Evolutionary conservation across 2,329 filamentous ascomycete genomes (phyloP).

Genomic region (Botryotinia calthae): DNA sequence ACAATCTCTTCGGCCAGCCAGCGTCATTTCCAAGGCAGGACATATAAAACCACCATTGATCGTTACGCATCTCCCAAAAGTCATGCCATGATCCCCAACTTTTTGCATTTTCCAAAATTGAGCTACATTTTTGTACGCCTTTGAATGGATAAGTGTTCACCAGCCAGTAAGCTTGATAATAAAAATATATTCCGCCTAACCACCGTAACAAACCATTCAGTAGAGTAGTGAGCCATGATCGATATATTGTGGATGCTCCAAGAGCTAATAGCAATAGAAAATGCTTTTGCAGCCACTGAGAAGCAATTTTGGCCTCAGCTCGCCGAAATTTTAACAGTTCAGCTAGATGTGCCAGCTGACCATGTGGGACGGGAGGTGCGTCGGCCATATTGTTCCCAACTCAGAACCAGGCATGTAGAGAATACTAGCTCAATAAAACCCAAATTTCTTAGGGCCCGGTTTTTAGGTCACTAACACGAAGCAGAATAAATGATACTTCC

Average conservation of each 20-base stretch:
- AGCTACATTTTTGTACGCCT: not conserved
- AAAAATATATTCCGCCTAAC: conserved; percentile 8
- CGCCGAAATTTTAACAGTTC: not conserved
- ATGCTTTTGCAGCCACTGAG: not conserved
- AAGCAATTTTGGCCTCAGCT: not conserved
- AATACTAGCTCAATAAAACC: not conserved
- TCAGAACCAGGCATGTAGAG: not conserved
- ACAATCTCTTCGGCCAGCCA: not conserved
- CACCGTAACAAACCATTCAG: conserved; percentile 1
- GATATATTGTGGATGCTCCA: not conserved
- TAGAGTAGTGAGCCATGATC: not conserved
- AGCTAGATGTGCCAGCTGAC: too few relatives aligned
- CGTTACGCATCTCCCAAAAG: conserved; percentile 3
- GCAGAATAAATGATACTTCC: not conserved
- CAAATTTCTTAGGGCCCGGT: not conserved
- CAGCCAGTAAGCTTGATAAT: conserved; percentile 9
- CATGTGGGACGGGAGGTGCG: not conserved
- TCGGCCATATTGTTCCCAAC: not conserved
- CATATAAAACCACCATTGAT: conserved; percentile 18
- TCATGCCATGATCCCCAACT: not conserved
- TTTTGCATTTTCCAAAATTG: not conserved
- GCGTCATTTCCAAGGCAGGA: conserved; percentile 12
- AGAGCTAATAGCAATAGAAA: not conserved
- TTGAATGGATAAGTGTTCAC: not conserved
- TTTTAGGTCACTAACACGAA: not conserved